phyloP scores from a whole-genome alignment of 2,329 filamentous ascomycete species.

The Verticillium klebahnii region DNA sequence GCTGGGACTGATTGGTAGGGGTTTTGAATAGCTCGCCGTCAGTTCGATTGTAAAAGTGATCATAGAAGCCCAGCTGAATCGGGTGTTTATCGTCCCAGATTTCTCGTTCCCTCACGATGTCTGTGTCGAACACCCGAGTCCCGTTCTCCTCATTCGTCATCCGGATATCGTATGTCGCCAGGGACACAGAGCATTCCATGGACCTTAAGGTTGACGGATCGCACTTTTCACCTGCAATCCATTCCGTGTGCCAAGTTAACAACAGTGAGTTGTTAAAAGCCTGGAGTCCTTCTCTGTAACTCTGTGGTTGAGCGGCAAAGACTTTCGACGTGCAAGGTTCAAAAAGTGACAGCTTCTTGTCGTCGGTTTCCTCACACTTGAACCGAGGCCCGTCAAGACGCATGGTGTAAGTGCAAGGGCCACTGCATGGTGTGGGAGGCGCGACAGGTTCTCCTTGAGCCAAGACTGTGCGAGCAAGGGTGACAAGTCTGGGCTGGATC shows the following conservation, averaged over 20 bases:
- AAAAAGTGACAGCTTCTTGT: not conserved
- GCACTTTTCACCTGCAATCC: not conserved
- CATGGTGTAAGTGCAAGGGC: not conserved
- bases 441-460: not conserved
- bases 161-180: not conserved
- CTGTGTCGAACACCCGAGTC: not conserved
- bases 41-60: not conserved
- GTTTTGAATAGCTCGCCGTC: not conserved
- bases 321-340: not conserved
- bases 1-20: not conserved
- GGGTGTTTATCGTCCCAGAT: not conserved
- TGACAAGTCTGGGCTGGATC: not conserved
- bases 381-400: not conserved
- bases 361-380: not conserved
- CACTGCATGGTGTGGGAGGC: not conserved
- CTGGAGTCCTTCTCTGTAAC: not conserved
- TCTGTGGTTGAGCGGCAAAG: not conserved
- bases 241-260: not conserved
- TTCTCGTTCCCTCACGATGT: not conserved
- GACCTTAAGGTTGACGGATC: not conserved
- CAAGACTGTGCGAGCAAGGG: not conserved
- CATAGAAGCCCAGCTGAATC: not conserved
- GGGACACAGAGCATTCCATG: not conserved
- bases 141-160: slow-evolving; percentile 1
- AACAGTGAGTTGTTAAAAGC: not conserved